Evolutionary conservation across 495 filamentous ascomycete species (phyloP), one percentile per base, ranked within the genome.

Genomic region (Beverwykella pulmonaria): DNA sequence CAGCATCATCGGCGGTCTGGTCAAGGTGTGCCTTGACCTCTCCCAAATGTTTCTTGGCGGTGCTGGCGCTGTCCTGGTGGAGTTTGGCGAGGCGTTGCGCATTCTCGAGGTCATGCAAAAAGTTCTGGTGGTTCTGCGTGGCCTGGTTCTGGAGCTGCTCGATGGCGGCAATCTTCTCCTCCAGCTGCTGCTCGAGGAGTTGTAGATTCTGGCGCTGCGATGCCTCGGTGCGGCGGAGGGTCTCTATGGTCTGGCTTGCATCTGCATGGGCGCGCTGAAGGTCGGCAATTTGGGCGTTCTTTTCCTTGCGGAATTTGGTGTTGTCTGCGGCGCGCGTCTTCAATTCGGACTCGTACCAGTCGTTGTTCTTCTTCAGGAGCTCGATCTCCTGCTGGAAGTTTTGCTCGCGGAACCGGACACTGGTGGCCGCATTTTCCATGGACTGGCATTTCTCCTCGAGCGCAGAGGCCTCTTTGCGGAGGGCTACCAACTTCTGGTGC

Each of bases 291-390:
- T 90, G 87, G 0, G 90, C 85, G 69, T 87, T 87, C 82, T 97
- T 98, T 74, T 99, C 94, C 71, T 97, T 98, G 60, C 95, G 87
- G 80, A 90, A 95, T 68, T 93, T 97, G 62, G 92, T 83, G 49
- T 90, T 85, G 70, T 98, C 95, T 32, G 85, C 84, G 48, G 80
- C 86, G 76, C 96, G 96, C 0, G 91, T 92, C 78, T 95, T 93
- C 23, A 98, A 80, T 75, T 98, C 95, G 23, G 81, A 84, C 63
- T 95, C 92, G 50, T 92, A 87, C 89, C 91, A 98, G 62, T 98
- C 95, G 65, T 91, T 92, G 78, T 89, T 95, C 66, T 86, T 88
- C 73, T 91, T 91, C 15, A 92, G 85, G 23, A 91, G 80, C 25
- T 95, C 92, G 56, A 97, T 79, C 75, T 98, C 93, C 72, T 96